Evolutionary conservation across 208 protist species (phyloP).

Genomic region (Ichthyophonus hoferi): DNA sequence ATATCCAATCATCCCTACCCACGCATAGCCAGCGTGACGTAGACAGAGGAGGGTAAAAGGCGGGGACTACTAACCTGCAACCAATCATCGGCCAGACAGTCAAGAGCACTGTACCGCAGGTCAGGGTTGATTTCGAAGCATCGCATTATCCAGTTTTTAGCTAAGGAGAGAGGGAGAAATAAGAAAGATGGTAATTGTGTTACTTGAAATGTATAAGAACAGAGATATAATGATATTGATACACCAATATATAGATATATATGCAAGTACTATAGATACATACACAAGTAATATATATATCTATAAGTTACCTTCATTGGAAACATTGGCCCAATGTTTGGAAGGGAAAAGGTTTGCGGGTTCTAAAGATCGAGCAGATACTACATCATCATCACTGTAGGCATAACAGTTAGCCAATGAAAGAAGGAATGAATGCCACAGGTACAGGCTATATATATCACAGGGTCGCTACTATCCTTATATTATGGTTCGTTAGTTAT

Average conservation of each 20-base stretch:
- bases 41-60: not conserved
- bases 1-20: too few species aligned
- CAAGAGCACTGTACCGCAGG: conserved; percentile 7
- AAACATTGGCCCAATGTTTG: conserved; percentile 17
- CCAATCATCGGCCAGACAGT: not conserved
- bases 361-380: not conserved
- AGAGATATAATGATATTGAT: too few species aligned
- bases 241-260: too few species aligned
- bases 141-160: conserved; percentile 6
- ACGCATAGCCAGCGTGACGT: too few species aligned
- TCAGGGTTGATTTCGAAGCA: conserved; percentile 12
- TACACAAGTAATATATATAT: too few species aligned
- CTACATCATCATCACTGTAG: conserved; percentile 3
- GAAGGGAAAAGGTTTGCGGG: conserved; percentile 7
- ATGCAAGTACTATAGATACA: too few species aligned
- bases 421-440: not conserved
- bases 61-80: not conserved
- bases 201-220: too few species aligned
- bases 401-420: not conserved
- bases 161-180: too few species aligned
- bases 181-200: too few species aligned
- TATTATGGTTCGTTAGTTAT: too few species aligned
- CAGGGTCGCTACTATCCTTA: too few species aligned
- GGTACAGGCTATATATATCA: too few species aligned
- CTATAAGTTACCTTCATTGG: conserved; percentile 5